Evolutionary conservation across 345 rosid species (phyloP).

Genomic region (Xanthoceras sorbifolium): DNA sequence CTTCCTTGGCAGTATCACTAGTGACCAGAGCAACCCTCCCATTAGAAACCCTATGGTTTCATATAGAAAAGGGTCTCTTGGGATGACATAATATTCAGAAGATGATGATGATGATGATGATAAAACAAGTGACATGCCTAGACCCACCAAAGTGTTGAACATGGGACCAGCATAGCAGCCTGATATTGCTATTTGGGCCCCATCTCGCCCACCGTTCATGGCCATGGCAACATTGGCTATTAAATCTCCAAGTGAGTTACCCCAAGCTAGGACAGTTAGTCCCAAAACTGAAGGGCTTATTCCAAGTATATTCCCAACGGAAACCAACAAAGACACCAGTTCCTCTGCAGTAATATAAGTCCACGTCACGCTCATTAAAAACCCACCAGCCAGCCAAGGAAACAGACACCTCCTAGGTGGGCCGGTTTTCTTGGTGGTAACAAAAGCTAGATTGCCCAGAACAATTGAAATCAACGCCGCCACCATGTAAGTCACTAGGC

Average conservation of each 20-base stretch:
- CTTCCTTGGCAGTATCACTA: conserved; percentile 70
- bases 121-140: conserved; percentile 67
- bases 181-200: conserved; percentile 82
- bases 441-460: conserved; percentile 61
- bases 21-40: conserved; percentile 78
- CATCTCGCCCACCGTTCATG: conserved; percentile 67
- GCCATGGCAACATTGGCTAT: conserved; percentile 84
- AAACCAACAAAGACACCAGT: conserved; percentile 68
- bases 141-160: conserved; percentile 79
- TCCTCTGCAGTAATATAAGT: conserved; percentile 85
- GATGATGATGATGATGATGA: conserved; percentile 68
- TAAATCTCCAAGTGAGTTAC: conserved; percentile 90
- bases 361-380: conserved; percentile 88
- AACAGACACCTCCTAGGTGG: conserved; percentile 68
- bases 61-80: conserved; percentile 58
- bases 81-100: conserved; percentile 54
- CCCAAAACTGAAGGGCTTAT: conserved; percentile 84
- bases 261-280: conserved; percentile 93
- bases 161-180: conserved; percentile 96
- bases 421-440: conserved; percentile 50
- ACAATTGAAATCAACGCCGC: conserved; percentile 57
- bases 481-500: conserved; percentile 43
- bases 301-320: conserved; percentile 63
- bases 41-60: conserved; percentile 75
- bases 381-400: conserved; percentile 83